Evolutionary conservation across 768 basidiomycete species (phyloP), one percentile per base, ranked within the genome.

Genomic region (Boletellus sp.): DNA sequence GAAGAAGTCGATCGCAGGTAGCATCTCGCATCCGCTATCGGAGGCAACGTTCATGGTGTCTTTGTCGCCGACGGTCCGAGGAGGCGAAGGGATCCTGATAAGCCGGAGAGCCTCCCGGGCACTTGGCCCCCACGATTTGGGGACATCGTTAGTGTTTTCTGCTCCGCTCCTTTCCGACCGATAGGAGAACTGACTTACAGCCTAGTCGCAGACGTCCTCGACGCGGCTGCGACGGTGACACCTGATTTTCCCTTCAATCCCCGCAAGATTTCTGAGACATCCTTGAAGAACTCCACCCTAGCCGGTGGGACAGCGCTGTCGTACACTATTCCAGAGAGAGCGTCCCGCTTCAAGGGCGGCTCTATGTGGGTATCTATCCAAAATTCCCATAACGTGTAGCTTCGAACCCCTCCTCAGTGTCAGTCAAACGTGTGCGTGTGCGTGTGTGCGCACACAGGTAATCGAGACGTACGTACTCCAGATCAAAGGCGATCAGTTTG

Each of bases 381-480:
- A 15, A 92, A 72, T 50, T 85, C 79, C 90, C 90, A 93, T 6
- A 93, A 72, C 0, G 91, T 93, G 64, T 87, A 92, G 62, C 90
- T 90, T 53, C 7, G 9, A 32, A 7, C 51, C 41, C 16, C 13
- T 46, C 3, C n/a, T 57, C 26, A 54, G 47, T 3, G n/a, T 57
- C 26, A 54, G 47, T 36, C 28, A 32, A 40, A 13, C 33, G n/a
- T 15, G 13, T 22, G 11, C 41, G 31, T 4, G 22, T 13, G 23
- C n/a, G 13, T 22, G 11, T 42, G 31, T 4, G 22, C 12, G 23
- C n/a, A 23, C 34, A 23, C 22, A 28, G 22, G 47, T n/a, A n/a
- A n/a, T n/a, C 20, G 16, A 28, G 62, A 63, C 17, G 31, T 5
- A 61, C 79, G 44, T 65, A 91, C 85, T 93, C 90, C 15, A 93